Evolutionary conservation across 805 yeast genomes (phyloP).

Genomic region (Maudiozyma bulderi): DNA sequence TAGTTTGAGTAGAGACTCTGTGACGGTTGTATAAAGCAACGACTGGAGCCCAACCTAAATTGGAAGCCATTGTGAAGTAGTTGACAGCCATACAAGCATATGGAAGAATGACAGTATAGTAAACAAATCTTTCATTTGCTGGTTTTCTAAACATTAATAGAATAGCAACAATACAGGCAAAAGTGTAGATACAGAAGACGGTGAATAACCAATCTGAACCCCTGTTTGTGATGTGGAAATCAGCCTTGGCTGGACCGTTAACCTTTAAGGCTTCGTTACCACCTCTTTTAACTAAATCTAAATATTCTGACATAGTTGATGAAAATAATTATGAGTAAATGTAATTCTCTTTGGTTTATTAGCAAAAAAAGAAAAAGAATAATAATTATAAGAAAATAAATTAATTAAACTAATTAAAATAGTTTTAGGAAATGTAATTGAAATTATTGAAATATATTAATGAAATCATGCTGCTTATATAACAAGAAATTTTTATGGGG

Average conservation of each 20-base stretch:
- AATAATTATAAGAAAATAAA: neutral
- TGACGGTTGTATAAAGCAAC: conserved; percentile 44
- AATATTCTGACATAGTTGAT: conserved; percentile 1
- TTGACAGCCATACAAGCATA: conserved; percentile 37
- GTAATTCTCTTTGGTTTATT: neutral
- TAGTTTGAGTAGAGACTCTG: conserved; percentile 21
- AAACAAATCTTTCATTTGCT: conserved; percentile 29
- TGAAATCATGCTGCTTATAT: no score
- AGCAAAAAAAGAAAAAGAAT: neutral
- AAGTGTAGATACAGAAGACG: conserved; percentile 39
- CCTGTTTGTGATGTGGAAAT: conserved; percentile 45
- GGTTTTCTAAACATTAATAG: conserved; percentile 24
- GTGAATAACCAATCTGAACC: conserved; percentile 70
- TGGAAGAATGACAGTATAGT: conserved; percentile 35
- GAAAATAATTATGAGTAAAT: no score
- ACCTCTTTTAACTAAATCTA: conserved; percentile 16
- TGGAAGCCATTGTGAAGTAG: conserved; percentile 51
- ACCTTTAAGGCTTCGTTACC: conserved; percentile 35
- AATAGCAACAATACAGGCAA: conserved; percentile 27
- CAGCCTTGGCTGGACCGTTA: conserved; percentile 38
- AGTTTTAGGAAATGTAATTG: no score
- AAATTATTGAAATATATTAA: no score
- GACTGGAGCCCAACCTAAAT: conserved; percentile 46
- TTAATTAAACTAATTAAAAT: no score
- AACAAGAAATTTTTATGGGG: no score